phyloP scores from a whole-genome alignment of 768 basidiomycete species.

The Rubroboletus satanas region DNA sequence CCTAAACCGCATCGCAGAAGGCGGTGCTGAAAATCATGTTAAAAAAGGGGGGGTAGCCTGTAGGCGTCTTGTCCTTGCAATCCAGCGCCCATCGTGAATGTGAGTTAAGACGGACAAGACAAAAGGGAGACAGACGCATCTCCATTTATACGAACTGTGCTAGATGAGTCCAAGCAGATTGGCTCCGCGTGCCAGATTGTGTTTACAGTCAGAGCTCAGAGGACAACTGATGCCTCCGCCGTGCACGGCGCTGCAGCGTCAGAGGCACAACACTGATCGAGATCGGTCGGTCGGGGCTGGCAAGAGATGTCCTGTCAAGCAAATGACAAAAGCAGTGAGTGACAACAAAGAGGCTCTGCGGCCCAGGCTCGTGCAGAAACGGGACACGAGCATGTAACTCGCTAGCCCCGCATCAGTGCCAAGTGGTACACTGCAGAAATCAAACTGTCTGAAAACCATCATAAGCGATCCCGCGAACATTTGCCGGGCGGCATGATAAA shows the following conservation, averaged over 20 bases:
- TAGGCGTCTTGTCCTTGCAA: neutral
- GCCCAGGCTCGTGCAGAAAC: neutral
- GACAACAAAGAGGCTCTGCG: neutral
- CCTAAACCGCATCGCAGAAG: neutral
- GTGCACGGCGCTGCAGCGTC: constrained; percentile 12
- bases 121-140: neutral
- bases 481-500: constrained; percentile 25
- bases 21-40: neutral
- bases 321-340: neutral
- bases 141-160: neutral
- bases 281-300: constrained; percentile 1
- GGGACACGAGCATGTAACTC: neutral
- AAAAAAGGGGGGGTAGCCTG: neutral
- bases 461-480: constrained; percentile 33
- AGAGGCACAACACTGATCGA: constrained; percentile 9
- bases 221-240: neutral
- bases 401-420: neutral
- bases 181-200: neutral
- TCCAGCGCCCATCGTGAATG: neutral
- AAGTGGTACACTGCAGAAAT: neutral
- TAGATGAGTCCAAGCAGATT: neutral
- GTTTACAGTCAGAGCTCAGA: neutral
- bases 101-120: neutral
- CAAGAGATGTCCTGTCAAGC: neutral
- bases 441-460: neutral